A percentile compares a stretch with the other conserved stretches of the same genome.
Evolutionary conservation across 257 asterid species (phyloP).

Genomic region (Capsicum chinense): DNA sequence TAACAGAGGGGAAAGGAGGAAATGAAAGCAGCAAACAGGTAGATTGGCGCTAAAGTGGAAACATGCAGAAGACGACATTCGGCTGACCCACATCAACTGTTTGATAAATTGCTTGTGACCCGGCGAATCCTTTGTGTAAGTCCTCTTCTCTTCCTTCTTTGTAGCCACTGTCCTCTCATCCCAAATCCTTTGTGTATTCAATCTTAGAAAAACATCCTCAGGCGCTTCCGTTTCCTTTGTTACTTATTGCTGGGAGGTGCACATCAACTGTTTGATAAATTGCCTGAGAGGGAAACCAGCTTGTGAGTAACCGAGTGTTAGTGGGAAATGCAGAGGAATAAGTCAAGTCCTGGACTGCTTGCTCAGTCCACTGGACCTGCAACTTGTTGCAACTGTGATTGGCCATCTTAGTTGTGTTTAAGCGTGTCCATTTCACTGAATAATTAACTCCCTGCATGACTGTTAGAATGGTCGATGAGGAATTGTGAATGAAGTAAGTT

Average conservation of each 20-base stretch:
- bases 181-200: background rate
- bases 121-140: background rate
- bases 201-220: background rate
- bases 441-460: background rate
- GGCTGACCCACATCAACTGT: too few relatives aligned
- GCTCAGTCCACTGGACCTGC: background rate
- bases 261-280: background rate
- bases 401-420: background rate
- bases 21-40: too few relatives aligned
- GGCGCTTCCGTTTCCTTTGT: background rate
- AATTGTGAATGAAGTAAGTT: constrained; percentile 2
- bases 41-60: too few relatives aligned
- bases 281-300: background rate
- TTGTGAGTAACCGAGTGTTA: background rate
- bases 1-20: too few relatives aligned
- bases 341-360: background rate
- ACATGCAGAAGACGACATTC: too few relatives aligned
- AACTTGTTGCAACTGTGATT: background rate
- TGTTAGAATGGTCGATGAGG: background rate
- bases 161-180: background rate
- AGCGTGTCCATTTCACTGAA: background rate
- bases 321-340: background rate
- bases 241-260: background rate
- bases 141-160: background rate
- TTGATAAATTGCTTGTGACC: too few relatives aligned